Percentiles rank a stretch among this genome's conserved stretches.
phyloP scores from a whole-genome alignment of 208 protist species.

The Leishmania gerbilli region DNA sequence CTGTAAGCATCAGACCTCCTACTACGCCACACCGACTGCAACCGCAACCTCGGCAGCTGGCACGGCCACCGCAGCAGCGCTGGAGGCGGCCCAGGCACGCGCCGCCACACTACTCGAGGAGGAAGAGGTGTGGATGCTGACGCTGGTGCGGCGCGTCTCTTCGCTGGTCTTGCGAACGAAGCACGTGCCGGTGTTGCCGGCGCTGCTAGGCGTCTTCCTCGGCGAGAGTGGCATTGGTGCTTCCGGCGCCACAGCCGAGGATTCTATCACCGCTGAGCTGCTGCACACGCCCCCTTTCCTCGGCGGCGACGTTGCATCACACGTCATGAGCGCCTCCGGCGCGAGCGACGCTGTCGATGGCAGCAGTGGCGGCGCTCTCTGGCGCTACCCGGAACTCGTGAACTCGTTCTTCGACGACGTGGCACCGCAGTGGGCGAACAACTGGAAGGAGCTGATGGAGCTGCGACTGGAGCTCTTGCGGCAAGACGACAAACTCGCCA shows the following conservation, averaged over 20 bases:
- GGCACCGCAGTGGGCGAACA: constrained; percentile 51
- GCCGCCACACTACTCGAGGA: constrained; percentile 13
- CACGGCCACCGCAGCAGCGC: neutral
- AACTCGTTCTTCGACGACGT: constrained; percentile 50
- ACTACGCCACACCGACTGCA: constrained; percentile 8
- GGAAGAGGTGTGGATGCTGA: constrained; percentile 56
- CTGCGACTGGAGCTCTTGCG: constrained; percentile 52
- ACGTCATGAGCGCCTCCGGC: neutral
- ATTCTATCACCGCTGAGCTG: constrained; percentile 12
- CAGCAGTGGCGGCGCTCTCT: constrained; percentile 3
- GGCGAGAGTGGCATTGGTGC: constrained; percentile 1
- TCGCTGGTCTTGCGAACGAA: constrained; percentile 52
- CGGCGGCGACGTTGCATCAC: neutral
- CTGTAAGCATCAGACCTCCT: constrained; percentile 32
- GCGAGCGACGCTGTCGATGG: neutral
- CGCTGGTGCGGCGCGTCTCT: constrained; percentile 59
- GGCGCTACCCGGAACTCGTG: constrained; percentile 44
- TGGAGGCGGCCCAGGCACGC: constrained; percentile 17
- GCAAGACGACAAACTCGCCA: constrained; percentile 45
- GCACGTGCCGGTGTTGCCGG: constrained; percentile 46
- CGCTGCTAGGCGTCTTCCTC: constrained; percentile 43
- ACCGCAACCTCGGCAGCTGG: neutral
- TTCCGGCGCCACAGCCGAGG: neutral
- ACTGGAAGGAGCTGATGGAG: constrained; percentile 85
- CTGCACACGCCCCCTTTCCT: neutral